Percentiles rank a stretch among this genome's conserved stretches.
phyloP scores from a whole-genome alignment of 352 stramenopile genomes.

The Globisporangium uncinulatum region DNA sequence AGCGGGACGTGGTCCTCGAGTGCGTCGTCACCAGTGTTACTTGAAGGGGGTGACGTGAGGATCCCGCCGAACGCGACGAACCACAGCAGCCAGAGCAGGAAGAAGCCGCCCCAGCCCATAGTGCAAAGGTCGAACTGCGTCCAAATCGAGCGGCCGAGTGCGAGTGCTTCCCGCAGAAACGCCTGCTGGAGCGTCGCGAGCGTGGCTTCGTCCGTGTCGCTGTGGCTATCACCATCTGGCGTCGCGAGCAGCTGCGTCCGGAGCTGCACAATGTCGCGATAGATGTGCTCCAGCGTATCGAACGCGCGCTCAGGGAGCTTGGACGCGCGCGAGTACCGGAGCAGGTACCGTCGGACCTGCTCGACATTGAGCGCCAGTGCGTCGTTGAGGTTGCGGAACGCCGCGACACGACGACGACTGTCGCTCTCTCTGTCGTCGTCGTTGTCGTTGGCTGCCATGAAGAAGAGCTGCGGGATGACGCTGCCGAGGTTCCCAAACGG shows the following conservation, averaged over 20 bases:
- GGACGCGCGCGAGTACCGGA: constrained; percentile 57
- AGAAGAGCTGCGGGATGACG: constrained; percentile 89
- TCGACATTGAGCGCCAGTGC: constrained; percentile 78
- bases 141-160: constrained; percentile 72
- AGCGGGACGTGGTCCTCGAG: constrained; percentile 1
- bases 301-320: constrained; percentile 57
- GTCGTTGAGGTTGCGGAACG: constrained; percentile 49
- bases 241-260: constrained; percentile 20
- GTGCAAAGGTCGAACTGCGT: constrained; percentile 82
- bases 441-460: background rate
- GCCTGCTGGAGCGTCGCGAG: constrained; percentile 34
- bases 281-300: constrained; percentile 49
- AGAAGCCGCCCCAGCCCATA: constrained; percentile 62
- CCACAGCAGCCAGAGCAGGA: constrained; percentile 40
- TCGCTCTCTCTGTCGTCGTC: background rate
- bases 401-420: constrained; percentile 4
- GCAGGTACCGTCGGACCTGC: constrained; percentile 79
- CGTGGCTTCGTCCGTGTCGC: constrained; percentile 18
- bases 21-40: too few species aligned
- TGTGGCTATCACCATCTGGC: constrained; percentile 5
- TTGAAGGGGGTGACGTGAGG: background rate
- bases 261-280: constrained; percentile 26
- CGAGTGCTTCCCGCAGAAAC: constrained; percentile 62
- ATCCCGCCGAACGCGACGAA: constrained; percentile 6
- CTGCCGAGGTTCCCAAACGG: constrained; percentile 95